phyloP scores from a whole-genome alignment of 805 yeast genomes.

The Candida maris region DNA sequence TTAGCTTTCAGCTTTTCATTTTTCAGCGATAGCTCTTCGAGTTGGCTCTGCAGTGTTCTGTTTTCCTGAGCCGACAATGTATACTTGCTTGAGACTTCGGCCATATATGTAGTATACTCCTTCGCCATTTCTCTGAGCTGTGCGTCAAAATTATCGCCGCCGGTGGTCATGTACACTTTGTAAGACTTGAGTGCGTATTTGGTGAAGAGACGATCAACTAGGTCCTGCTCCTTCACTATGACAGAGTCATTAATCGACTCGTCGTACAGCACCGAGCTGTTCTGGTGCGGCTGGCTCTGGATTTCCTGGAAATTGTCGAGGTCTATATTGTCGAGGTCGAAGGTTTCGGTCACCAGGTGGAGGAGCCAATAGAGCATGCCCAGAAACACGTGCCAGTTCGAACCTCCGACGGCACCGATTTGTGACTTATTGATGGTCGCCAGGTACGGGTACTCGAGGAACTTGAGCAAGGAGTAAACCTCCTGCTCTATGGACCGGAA shows the following conservation, averaged over 20 bases:
- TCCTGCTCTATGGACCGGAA: constrained; percentile 70
- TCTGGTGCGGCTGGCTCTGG: constrained; percentile 18
- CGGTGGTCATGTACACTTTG: constrained; percentile 53
- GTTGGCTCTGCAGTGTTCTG: constrained; percentile 35
- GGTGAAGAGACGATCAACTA: constrained; percentile 29
- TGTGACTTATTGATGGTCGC: constrained; percentile 80
- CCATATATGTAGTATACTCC: constrained; percentile 51
- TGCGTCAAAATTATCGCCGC: constrained; percentile 58
- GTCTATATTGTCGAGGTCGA: constrained; percentile 35
- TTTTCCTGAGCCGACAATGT: constrained; percentile 40
- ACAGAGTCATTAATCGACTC: constrained; percentile 24
- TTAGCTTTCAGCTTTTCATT: constrained; percentile 47
- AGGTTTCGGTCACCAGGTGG: constrained; percentile 44
- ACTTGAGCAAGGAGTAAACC: constrained; percentile 61
- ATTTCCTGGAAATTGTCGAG: constrained; percentile 23
- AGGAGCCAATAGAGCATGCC: constrained; percentile 85
- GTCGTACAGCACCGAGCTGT: constrained; percentile 26
- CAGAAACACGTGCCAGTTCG: constrained; percentile 77
- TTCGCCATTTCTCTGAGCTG: constrained; percentile 52
- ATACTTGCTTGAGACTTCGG: constrained; percentile 46
- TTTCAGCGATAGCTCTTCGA: constrained; percentile 41
- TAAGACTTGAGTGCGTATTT: constrained; percentile 65
- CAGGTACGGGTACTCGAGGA: constrained; percentile 72
- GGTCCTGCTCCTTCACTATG: constrained; percentile 24
- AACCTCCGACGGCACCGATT: constrained; percentile 87